A percentile compares a stretch with the other conserved stretches of the same genome.
Conservation (phyloP, 352 stramenopile species). For the Phytophthora pseudosyringae region DNA sequence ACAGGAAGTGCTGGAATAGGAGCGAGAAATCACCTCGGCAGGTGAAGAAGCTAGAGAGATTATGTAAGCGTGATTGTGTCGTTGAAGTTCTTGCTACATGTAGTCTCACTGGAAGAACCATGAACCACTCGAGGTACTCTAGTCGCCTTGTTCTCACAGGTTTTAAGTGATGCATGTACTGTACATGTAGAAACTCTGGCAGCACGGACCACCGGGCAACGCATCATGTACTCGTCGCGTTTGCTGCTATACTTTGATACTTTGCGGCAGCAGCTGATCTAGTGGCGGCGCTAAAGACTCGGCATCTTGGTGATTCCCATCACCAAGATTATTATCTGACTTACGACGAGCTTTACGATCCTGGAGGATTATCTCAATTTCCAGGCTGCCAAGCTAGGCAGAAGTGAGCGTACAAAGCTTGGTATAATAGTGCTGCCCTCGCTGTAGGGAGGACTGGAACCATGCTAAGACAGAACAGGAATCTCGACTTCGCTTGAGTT, state of each 20-base stretch:
- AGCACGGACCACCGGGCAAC: slow-evolving; percentile 1
- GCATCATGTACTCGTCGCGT: slow-evolving; percentile 21
- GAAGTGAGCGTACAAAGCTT: too few relatives aligned
- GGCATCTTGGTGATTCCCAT: neutral
- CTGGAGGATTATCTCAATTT: too few relatives aligned
- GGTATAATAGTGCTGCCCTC: too few relatives aligned
- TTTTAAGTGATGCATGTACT: slow-evolving; percentile 19
- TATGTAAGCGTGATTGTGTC: slow-evolving; percentile 13
- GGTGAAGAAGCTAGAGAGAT: slow-evolving; percentile 17
- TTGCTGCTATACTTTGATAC: slow-evolving; percentile 29
- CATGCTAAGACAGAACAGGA: too few relatives aligned
- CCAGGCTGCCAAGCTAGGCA: too few relatives aligned
- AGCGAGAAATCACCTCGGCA: neutral
- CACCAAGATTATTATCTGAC: too few relatives aligned
- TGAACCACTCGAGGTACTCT: slow-evolving; percentile 10
- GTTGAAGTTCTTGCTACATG: slow-evolving; percentile 24
- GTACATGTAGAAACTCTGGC: slow-evolving; percentile 7
- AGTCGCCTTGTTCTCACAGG: slow-evolving; percentile 9
- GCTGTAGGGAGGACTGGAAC: too few relatives aligned
- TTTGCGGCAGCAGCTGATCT: slow-evolving; percentile 22
- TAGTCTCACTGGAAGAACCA: slow-evolving; percentile 2
- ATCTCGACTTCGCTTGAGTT: too few relatives aligned
- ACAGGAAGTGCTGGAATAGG: too few relatives aligned
- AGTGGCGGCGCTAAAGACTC: slow-evolving; percentile 2
- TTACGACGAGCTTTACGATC: too few relatives aligned